Conservation (phyloP, 768 basidiomycete genomes). For the Galerina marginata region DNA sequence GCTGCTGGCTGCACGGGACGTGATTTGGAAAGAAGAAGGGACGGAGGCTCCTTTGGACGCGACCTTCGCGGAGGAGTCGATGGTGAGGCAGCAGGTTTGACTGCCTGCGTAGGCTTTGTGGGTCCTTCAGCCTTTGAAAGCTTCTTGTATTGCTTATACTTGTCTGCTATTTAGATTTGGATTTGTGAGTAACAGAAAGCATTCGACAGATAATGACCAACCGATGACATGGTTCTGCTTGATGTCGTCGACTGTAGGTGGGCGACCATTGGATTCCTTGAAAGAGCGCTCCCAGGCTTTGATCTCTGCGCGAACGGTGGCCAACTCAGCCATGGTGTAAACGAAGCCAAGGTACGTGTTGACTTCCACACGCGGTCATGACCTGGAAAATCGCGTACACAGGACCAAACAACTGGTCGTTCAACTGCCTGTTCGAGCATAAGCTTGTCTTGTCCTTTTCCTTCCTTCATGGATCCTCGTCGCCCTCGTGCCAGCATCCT, state of each 20-base stretch:
- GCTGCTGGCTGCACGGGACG: constrained; percentile 57
- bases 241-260: constrained; percentile 75
- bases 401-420: constrained; percentile 41
- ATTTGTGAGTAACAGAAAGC: constrained; percentile 18
- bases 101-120: constrained; percentile 5
- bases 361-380: constrained; percentile 16
- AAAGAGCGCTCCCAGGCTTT: constrained; percentile 82
- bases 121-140: constrained; percentile 55
- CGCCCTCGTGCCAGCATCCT: constrained; percentile 54
- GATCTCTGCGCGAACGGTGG: constrained; percentile 66
- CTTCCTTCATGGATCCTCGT: constrained; percentile 31
- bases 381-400: constrained; percentile 41
- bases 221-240: constrained; percentile 65
- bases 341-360: not conserved
- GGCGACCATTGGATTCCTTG: constrained; percentile 55
- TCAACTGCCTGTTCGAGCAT: constrained; percentile 25
- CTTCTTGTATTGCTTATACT: constrained; percentile 84
- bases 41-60: constrained; percentile 35
- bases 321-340: constrained; percentile 46
- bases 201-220: constrained; percentile 37
- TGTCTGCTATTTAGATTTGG: constrained; percentile 55
- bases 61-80: constrained; percentile 44
- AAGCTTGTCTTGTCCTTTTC: not conserved
- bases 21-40: constrained; percentile 51
- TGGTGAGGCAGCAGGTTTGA: constrained; percentile 30